Evolutionary conservation across 192 early-diverging fungal species (phyloP).

Genomic region (Radiomyces spectabilis): DNA sequence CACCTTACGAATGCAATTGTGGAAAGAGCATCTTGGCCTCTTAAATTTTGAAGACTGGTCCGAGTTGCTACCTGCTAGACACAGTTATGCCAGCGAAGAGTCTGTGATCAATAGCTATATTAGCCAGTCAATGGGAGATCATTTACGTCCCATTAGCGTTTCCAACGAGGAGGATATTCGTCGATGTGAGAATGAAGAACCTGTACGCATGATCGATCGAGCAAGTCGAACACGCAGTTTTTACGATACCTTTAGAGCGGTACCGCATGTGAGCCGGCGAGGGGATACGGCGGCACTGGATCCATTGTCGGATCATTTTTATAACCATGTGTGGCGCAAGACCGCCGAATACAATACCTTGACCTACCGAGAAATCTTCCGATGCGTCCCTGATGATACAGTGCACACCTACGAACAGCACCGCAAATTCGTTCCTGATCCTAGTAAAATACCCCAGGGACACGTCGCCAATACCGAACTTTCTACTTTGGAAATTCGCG

Average conservation of each 20-base stretch:
- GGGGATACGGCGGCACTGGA: constrained; percentile 46
- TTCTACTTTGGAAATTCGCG: constrained; percentile 16
- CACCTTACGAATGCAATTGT: constrained; percentile 64
- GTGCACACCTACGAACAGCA: constrained; percentile 45
- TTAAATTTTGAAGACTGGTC: constrained; percentile 39
- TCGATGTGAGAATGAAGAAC: constrained; percentile 17
- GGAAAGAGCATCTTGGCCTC: constrained; percentile 78
- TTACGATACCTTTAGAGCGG: constrained; percentile 1
- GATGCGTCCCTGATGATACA: constrained; percentile 78
- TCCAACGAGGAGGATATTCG: constrained; percentile 17
- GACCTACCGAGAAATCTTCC: constrained; percentile 66
- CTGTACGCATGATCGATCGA: constrained; percentile 30
- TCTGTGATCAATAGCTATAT: no score
- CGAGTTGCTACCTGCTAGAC: background rate
- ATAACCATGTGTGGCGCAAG: constrained; percentile 42
- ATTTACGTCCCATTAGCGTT: background rate
- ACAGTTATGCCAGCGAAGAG: no score
- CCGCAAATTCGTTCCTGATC: constrained; percentile 35
- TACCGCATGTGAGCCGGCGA: background rate
- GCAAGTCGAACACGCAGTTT: background rate
- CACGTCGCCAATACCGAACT: constrained; percentile 37
- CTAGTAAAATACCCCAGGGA: constrained; percentile 29
- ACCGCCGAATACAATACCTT: constrained; percentile 57
- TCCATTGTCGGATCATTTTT: constrained; percentile 61
- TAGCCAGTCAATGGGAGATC: no score